Conservation (phyloP, 164 flowering plant genomes). For the Magnolia changhungtana region DNA sequence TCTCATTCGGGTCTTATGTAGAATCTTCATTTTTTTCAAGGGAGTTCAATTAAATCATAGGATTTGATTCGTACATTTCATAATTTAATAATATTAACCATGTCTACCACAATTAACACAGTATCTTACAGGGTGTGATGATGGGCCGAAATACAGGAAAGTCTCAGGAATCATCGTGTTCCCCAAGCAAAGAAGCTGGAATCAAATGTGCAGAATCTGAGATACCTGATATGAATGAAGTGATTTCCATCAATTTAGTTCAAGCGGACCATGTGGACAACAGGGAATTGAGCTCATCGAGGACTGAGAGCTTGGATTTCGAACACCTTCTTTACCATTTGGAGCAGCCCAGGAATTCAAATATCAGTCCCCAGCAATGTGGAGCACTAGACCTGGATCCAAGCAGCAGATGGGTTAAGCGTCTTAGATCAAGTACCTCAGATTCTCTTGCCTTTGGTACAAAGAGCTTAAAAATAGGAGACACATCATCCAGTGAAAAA, state of each 20-base stretch:
- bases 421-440: constrained; percentile 50
- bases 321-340: constrained; percentile 40
- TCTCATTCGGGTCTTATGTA: background rate
- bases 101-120: constrained; percentile 6
- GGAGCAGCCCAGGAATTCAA: constrained; percentile 26
- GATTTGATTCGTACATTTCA: background rate
- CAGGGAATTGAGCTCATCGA: constrained; percentile 46
- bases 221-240: constrained; percentile 43
- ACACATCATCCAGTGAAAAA: constrained; percentile 38
- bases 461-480: constrained; percentile 37
- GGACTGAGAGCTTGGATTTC: constrained; percentile 64
- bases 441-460: constrained; percentile 41
- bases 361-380: constrained; percentile 15
- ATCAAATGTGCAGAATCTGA: constrained; percentile 10
- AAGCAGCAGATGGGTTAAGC: constrained; percentile 69
- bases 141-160: constrained; percentile 2
- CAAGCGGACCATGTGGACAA: constrained; percentile 21
- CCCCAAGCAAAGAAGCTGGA: constrained; percentile 24
- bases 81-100: no score
- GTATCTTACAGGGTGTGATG: constrained; percentile 31
- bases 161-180: constrained; percentile 15
- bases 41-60: background rate
- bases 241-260: constrained; percentile 25
- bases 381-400: constrained; percentile 25
- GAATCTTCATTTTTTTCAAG: background rate